phyloP scores from a whole-genome alignment of 2,329 filamentous ascomycete species.

The Catunica adiposa region DNA sequence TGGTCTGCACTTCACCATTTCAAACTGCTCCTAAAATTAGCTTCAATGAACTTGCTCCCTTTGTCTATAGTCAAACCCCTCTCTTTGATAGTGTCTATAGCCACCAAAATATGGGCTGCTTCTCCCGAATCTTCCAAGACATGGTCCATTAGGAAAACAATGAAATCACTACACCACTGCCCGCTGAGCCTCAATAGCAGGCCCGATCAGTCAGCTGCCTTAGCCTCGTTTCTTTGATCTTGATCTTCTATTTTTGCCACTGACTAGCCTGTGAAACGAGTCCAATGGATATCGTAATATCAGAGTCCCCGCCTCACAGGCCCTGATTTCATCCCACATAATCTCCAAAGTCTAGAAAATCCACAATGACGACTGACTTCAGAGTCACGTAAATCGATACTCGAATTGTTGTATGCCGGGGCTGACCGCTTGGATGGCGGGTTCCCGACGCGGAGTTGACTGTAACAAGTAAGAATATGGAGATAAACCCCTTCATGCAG shows the following conservation, averaged over 20 bases:
- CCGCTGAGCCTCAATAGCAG: background rate
- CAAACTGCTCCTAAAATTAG: background rate
- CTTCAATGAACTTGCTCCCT: background rate
- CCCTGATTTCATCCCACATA: no score
- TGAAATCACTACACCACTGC: background rate
- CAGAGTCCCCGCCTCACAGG: background rate
- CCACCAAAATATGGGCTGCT: background rate
- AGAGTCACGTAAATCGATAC: no score
- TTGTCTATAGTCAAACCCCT: background rate
- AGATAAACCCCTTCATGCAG: background rate
- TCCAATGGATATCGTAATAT: background rate
- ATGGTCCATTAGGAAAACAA: no score
- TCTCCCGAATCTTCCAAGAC: background rate
- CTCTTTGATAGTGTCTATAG: background rate
- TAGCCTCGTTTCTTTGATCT: background rate
- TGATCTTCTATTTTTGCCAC: background rate
- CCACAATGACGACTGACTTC: no score
- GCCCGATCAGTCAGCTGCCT: background rate
- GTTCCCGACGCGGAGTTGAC: no score
- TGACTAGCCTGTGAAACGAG: background rate
- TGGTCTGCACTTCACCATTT: background rate
- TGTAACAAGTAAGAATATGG: no score
- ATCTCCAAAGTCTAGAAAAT: no score
- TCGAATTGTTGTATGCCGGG: no score
- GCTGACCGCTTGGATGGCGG: no score